Evolutionary conservation across 2,329 filamentous ascomycete species (phyloP), one percentile per base, ranked within the genome.

Genomic region (Talaromyces sp.): DNA sequence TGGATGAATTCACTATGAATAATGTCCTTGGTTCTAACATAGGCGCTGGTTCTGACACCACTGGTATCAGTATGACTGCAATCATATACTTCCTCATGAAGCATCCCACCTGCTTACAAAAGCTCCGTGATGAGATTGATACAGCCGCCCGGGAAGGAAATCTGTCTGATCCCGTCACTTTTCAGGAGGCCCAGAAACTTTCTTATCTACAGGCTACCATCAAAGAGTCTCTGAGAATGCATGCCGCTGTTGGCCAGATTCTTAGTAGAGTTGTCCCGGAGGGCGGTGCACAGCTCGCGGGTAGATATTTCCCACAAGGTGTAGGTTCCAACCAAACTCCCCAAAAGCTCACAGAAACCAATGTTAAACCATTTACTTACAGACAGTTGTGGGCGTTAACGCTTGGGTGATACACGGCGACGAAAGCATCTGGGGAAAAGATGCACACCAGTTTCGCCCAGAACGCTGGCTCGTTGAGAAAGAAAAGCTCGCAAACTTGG

Each of bases 191-290:
- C 11, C 56, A 58, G 35, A 41, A 43, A 71, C 72, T 10, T 73
- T 72, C 35, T 65, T 71, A 24, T 63, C 77, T 53, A 2, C 51
- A 59, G 31, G 58, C 58, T 26, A 31, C 31, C 26, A 46, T 59
- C n/a, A 59, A 59, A 27, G 58, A 59, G 49, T 51, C 58, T 9
- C 19, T 59, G n/a, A 75, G 75, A 60, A 13, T 59, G 21, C 58
- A 54, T 46, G 32, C 58, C n/a, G 58, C 58, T 2, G 41, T 46
- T 6, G 58, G 51, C 19, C 58, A 76, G 8, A 66, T 67, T 0
- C 63, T 78, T 0, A 71, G 73, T 41, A 68, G 76, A 1, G 53
- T 70, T 11, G 50, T 59, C 26, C 72, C 76, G 0, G 72, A 67
- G 10, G 56, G 53, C 11, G 60, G 60, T 21, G 46, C 56, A 9